phyloP scores from a whole-genome alignment of 208 protist species.

The Trichomonas vaginalis region DNA sequence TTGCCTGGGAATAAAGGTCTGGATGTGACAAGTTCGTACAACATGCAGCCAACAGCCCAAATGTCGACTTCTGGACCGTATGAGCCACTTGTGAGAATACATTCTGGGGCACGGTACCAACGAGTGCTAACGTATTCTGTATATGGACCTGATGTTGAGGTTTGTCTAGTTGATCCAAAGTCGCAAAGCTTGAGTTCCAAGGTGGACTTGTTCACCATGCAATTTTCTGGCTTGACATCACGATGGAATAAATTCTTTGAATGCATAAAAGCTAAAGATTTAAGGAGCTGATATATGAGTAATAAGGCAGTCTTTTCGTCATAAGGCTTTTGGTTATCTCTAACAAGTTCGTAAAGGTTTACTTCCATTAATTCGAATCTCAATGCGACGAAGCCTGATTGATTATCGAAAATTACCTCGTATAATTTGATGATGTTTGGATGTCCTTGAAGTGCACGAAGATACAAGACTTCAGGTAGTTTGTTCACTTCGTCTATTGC shows the following conservation, averaged over 20 bases:
- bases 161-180: slow-evolving; percentile 64
- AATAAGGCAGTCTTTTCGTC: neutral
- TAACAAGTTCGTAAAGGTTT: slow-evolving; percentile 76
- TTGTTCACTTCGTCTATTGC: slow-evolving; percentile 58
- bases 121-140: slow-evolving; percentile 69
- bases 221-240: slow-evolving; percentile 83
- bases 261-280: neutral
- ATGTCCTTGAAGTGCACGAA: slow-evolving; percentile 65
- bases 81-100: slow-evolving; percentile 42
- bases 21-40: neutral
- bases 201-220: slow-evolving; percentile 55
- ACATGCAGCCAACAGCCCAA: neutral
- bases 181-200: slow-evolving; percentile 74
- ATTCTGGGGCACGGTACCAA: slow-evolving; percentile 65
- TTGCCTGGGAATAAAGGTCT: slow-evolving; percentile 8
- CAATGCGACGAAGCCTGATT: slow-evolving; percentile 32
- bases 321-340: slow-evolving; percentile 4
- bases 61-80: neutral
- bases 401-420: slow-evolving; percentile 66
- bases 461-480: slow-evolving; percentile 82
- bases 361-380: slow-evolving; percentile 86
- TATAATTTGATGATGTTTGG: slow-evolving; percentile 74
- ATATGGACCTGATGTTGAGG: slow-evolving; percentile 50
- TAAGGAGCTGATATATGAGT: neutral
- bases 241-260: slow-evolving; percentile 64